Conservation (phyloP, 2,329 filamentous ascomycete species). For the Xylariales sp. region DNA sequence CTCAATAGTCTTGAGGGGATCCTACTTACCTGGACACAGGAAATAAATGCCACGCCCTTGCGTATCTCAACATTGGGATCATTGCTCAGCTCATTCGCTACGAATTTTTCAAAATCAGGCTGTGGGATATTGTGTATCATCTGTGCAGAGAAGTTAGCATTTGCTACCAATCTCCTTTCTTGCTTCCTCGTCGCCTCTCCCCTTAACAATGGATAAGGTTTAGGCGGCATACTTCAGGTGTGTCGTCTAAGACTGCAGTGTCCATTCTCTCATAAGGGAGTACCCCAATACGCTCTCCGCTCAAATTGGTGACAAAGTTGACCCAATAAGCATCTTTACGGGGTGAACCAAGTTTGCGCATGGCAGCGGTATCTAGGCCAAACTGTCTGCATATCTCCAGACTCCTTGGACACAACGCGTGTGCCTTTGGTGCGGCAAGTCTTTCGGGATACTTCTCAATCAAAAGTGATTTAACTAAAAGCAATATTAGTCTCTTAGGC, state of each 20-base stretch:
- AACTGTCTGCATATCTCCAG: conserved; percentile 26
- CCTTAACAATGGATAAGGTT: too few species aligned
- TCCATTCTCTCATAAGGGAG: conserved; percentile 30
- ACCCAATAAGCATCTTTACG: conserved; percentile 32
- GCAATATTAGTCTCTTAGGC: conserved; percentile 1
- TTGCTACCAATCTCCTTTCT: too few species aligned
- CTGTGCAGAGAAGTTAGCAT: conserved; percentile 15
- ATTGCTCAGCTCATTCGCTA: conserved; percentile 19
- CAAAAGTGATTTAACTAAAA: conserved; percentile 20
- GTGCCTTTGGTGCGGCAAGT: conserved; percentile 26
- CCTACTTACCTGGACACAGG: too few species aligned
- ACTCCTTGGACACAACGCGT: conserved; percentile 21
- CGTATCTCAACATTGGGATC: conserved; percentile 23
- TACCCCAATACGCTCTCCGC: conserved; percentile 27
- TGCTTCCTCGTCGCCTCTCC: too few species aligned
- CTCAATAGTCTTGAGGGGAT: too few species aligned
- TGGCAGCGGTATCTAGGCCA: conserved; percentile 19
- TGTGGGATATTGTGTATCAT: conserved; percentile 40
- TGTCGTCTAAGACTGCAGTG: conserved; percentile 26
- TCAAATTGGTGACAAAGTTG: conserved; percentile 33
- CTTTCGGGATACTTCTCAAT: conserved; percentile 25
- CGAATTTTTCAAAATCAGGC: conserved; percentile 31
- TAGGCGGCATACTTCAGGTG: conserved; percentile 31
- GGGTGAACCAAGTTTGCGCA: conserved; percentile 22
- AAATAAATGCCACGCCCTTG: conserved; percentile 27